Evolutionary conservation across 345 rosid genomes (phyloP), one percentile per base, ranked within the genome.

Genomic region (Angophora floribunda): DNA sequence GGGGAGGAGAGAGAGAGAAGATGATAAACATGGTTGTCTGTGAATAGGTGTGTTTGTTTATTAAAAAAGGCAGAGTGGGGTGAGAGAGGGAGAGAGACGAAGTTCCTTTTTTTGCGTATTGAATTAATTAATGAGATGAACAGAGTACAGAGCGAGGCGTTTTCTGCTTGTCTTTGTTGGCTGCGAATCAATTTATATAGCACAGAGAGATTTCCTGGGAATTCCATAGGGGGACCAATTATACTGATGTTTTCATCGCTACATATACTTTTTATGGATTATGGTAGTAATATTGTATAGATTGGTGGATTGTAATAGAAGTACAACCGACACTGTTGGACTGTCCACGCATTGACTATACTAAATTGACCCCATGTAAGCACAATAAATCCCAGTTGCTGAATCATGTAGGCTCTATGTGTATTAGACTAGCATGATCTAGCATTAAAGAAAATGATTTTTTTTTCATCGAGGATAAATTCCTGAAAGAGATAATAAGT

Each of bases 161-260:
- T 91, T 91, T 90, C 93, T 89, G 85, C 90, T 92, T 94, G 96
- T 92, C 95, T 88, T 85, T 90, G 90, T 86, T 88, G 85, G 90
- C 87, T 51, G 61, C 91, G 92, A 94, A 92, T 91, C 90, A 91
- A 82, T 82, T 89, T 59, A 85, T 87, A 51, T 80, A 86, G 50
- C 44, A 65, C 16, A 85, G 78, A 63, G 86, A 85, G 85, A 70
- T 88, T 88, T 90, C 49, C 55, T 88, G 67, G 90, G 89, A 87
- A 87, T 51, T 30, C 51, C 86, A 47, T 51, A 28, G 36, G 70
- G 44, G 70, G 41, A 87, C 57, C 89, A 80, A 85, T 57, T 52
- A 80, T 52, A 41, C 65, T 53, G 41, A 28, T 49, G 13, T 22
- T 75, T 52, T n/a, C 84, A 10, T 45, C 15, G 55, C 17, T 26